Evolutionary conservation across 2,329 filamentous ascomycete genomes (phyloP).

Genomic region (Aulographum hederae): DNA sequence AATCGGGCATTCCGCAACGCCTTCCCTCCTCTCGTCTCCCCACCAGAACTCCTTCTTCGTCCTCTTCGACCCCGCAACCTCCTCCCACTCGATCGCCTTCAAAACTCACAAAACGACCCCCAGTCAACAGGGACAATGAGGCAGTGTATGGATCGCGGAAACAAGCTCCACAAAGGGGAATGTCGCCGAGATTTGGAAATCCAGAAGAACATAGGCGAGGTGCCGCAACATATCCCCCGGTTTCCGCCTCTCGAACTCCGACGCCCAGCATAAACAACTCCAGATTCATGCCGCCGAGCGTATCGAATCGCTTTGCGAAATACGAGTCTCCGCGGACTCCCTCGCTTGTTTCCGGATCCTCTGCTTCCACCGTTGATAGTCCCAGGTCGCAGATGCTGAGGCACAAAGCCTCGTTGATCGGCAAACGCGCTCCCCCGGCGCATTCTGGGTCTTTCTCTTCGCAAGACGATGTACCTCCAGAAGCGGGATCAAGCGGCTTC

Average conservation of each 20-base stretch:
- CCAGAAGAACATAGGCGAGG: too few species aligned
- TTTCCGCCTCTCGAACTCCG: too few species aligned
- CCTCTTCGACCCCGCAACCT: not conserved
- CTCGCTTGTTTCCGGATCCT: conserved; percentile 29
- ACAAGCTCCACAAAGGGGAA: too few species aligned
- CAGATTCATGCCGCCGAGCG: conserved; percentile 8
- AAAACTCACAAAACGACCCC: conserved; percentile 10
- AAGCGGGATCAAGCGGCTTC: conserved; percentile 11
- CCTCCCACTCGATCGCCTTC: conserved; percentile 14
- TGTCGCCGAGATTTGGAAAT: too few species aligned
- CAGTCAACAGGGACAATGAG: conserved; percentile 5
- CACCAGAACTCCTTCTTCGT: conserved; percentile 8
- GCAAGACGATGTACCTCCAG: conserved; percentile 11
- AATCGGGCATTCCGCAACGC: conserved; percentile 10
- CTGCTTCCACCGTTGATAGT: conserved; percentile 26
- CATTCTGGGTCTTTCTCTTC: conserved; percentile 16
- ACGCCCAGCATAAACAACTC: too few species aligned
- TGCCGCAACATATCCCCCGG: too few species aligned
- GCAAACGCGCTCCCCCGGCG: conserved; percentile 15
- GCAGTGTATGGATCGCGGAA: too few species aligned
- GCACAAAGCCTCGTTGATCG: conserved; percentile 25
- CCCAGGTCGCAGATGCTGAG: conserved; percentile 24
- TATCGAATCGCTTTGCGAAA: conserved; percentile 8
- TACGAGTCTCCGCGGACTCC: conserved; percentile 17
- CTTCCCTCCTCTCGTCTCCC: conserved; percentile 16